Conservation (phyloP, 2,329 filamentous ascomycete species). For the Aureobasidium musti region DNA sequence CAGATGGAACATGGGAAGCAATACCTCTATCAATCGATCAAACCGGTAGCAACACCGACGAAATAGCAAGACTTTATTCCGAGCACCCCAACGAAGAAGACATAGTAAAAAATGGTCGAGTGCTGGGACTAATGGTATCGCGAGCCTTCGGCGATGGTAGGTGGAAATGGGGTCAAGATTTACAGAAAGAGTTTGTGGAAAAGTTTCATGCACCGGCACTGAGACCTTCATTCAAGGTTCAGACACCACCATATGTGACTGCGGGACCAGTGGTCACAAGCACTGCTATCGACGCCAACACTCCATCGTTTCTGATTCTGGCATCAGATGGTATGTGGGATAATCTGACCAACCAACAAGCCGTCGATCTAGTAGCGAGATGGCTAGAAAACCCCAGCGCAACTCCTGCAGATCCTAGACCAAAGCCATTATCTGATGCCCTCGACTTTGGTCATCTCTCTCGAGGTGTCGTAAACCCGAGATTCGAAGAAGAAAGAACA, state of each 20-base stretch:
- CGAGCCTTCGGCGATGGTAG: slow-evolving; percentile 68
- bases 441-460: slow-evolving; percentile 45
- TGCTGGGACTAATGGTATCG: slow-evolving; percentile 63
- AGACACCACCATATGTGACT: slow-evolving; percentile 67
- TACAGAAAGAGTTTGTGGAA: slow-evolving; percentile 49
- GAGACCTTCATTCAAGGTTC: slow-evolving; percentile 45
- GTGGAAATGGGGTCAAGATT: slow-evolving; percentile 65
- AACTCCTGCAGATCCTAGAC: slow-evolving; percentile 36
- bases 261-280: slow-evolving; percentile 66
- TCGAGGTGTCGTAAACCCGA: slow-evolving; percentile 45
- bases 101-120: slow-evolving; percentile 59
- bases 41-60: slow-evolving; percentile 62
- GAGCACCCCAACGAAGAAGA: slow-evolving; percentile 65
- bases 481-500: slow-evolving; percentile 49
- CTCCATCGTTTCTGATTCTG: slow-evolving; percentile 63
- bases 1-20: slow-evolving; percentile 52
- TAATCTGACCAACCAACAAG: slow-evolving; percentile 37
- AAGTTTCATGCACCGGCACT: slow-evolving; percentile 55
- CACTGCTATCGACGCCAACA: slow-evolving; percentile 48
- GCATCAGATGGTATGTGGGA: slow-evolving; percentile 67
- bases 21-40: slow-evolving; percentile 64
- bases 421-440: not conserved
- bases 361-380: slow-evolving; percentile 49
- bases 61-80: slow-evolving; percentile 56
- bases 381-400: slow-evolving; percentile 52